These are phyloP conservation scores for Trametes sp. DNA, from an alignment of 1,284 basidiomycete species.

Conservation along the genomic window DNA sequence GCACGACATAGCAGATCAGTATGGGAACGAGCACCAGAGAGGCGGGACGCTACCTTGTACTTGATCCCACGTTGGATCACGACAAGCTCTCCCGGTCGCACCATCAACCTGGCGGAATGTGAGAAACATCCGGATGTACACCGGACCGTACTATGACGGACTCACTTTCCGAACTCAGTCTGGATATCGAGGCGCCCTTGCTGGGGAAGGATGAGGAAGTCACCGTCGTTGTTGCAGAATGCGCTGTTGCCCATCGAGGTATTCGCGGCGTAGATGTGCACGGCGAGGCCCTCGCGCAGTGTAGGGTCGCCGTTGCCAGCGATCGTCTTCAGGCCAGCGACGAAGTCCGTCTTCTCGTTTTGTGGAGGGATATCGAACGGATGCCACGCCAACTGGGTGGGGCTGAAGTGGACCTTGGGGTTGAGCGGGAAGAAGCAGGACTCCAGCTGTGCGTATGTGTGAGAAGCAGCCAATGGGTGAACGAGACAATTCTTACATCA, in stretches of 20 bases:
- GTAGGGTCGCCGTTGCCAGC: slow-evolving; percentile 72
- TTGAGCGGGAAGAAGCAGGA: slow-evolving; percentile 67
- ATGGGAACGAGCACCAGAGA: not conserved
- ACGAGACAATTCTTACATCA: slow-evolving; percentile 50
- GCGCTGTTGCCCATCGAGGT: slow-evolving; percentile 69
- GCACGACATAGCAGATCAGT: not conserved
- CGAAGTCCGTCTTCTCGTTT: slow-evolving; percentile 59
- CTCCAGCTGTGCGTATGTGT: too few relatives aligned
- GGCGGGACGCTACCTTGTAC: slow-evolving; percentile 55
- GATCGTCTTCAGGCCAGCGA: slow-evolving; percentile 69
- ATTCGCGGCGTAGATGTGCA: slow-evolving; percentile 70
- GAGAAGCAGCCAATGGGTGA: slow-evolving; percentile 10
- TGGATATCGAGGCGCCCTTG: slow-evolving; percentile 71
- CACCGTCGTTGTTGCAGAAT: slow-evolving; percentile 74
- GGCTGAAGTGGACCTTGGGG: slow-evolving; percentile 66
- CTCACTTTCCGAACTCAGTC: slow-evolving; percentile 73
- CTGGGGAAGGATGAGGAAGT: slow-evolving; percentile 73
- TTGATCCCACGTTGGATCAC: slow-evolving; percentile 73
- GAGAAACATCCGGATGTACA: not conserved
- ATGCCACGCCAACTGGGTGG: slow-evolving; percentile 75
- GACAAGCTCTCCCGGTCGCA: slow-evolving; percentile 67
- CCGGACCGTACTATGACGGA: too few relatives aligned
- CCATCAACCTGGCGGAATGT: slow-evolving; percentile 51
- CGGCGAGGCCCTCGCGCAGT: slow-evolving; percentile 64
- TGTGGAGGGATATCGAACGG: slow-evolving; percentile 63